phyloP scores from a whole-genome alignment of 495 filamentous ascomycete species.

The Aspergillus egyptiacus region DNA sequence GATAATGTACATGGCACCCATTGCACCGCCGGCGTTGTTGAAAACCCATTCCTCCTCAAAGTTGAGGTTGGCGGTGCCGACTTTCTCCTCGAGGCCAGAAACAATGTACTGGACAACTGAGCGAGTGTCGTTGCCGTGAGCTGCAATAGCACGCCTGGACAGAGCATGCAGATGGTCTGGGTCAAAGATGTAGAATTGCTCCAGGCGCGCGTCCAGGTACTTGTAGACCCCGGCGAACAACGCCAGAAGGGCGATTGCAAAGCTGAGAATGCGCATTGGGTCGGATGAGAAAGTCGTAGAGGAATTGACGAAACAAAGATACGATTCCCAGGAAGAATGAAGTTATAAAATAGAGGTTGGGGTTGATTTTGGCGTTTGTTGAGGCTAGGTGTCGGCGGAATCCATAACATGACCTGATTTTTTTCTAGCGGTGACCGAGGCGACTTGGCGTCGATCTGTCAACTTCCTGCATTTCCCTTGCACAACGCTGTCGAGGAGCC shows the following conservation, averaged over 20 bases:
- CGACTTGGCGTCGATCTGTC: constrained; percentile 8
- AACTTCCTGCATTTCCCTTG: not conserved
- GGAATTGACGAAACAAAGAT: not conserved
- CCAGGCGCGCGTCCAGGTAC: constrained; percentile 61
- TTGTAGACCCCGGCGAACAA: constrained; percentile 54
- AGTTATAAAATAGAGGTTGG: not conserved
- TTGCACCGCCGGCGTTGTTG: constrained; percentile 73
- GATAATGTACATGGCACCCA: constrained; percentile 87
- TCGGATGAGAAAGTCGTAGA: constrained; percentile 6
- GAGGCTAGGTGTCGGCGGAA: constrained; percentile 1
- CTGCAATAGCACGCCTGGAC: constrained; percentile 55
- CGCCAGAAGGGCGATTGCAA: constrained; percentile 56
- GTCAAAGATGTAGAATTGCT: constrained; percentile 73
- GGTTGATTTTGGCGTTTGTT: not conserved
- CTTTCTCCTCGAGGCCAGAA: constrained; percentile 34
- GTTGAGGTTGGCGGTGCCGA: constrained; percentile 36
- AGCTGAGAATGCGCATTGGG: constrained; percentile 39
- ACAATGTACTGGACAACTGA: constrained; percentile 62
- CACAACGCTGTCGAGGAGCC: not conserved
- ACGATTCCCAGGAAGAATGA: not conserved
- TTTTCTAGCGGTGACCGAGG: constrained; percentile 5
- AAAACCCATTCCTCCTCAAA: constrained; percentile 45
- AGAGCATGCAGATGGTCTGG: constrained; percentile 62
- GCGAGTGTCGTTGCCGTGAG: constrained; percentile 65
- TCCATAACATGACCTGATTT: not conserved